Evolutionary conservation across 495 filamentous ascomycete species (phyloP), one percentile per base, ranked within the genome.

Genomic region (Sordaria brevicollis): DNA sequence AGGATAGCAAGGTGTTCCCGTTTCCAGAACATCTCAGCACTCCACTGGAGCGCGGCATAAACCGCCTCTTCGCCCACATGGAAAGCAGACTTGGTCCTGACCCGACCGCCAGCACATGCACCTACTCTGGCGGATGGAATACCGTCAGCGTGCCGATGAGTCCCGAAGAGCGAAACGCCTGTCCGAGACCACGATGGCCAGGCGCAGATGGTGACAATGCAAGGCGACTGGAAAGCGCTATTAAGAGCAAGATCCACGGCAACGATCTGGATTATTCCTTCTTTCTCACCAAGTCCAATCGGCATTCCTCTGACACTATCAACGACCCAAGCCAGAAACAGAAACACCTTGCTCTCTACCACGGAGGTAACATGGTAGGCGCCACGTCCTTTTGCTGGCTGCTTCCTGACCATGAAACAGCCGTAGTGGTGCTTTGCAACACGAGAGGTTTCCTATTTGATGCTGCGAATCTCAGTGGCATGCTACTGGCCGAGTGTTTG

Each of bases 361-460:
- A 75, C 68, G 74, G 74, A 2, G 74, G 74, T 31, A 75, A 75
- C 68, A 75, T 75, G 74, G 54, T 75, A 21, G 74, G 74, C 29
- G 72, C 72, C 1, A 75, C 72, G 2, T 75, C 74, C 3, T 75
- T 70, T 10, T 71, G 68, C 35, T 35, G 73, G 35, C 10, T 74
- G 9, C 39, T 72, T 2, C 68, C 70, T 0, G 36, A 54, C 4
- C 39, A 25, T 10, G 62, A 74, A 2, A 54, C 65, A 7, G 70
- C 72, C 17, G 70, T 74, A 7, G 74, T 74, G 1, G 74, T 74
- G 4, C 70, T 75, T 3, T 72, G 72, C 66, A 74, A 75, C 35
- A 70, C 70, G 25, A 70, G 72, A 3, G 72, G 70, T 3, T 72
- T 70, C 36, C 68, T 66, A 19, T 38, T 74, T 39, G 72, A 74